phyloP scores from a whole-genome alignment of 164 flowering plant genomes.

The Paratinospora sagittata region DNA sequence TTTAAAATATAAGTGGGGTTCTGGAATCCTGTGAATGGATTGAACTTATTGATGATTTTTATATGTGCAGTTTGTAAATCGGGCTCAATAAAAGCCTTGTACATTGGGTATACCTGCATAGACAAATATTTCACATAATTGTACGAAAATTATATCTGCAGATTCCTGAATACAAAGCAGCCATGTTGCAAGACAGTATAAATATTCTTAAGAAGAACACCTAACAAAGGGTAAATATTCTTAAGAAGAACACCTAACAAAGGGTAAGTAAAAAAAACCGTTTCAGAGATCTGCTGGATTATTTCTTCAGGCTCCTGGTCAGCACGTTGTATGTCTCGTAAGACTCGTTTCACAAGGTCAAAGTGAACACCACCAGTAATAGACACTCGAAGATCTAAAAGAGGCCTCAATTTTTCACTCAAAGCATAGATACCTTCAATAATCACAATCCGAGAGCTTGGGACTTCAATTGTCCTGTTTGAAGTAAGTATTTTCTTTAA shows the following conservation, averaged over 20 bases:
- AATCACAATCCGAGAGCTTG: slow-evolving; percentile 81
- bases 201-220: slow-evolving; percentile 8
- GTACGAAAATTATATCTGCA: not conserved
- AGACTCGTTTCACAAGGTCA: slow-evolving; percentile 93
- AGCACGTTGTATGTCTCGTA: slow-evolving; percentile 95
- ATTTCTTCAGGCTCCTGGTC: slow-evolving; percentile 97
- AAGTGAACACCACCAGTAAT: slow-evolving; percentile 97
- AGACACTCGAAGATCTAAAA: slow-evolving; percentile 82
- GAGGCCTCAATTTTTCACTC: slow-evolving; percentile 78
- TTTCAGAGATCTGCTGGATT: slow-evolving; percentile 97
- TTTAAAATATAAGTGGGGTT: slow-evolving; percentile 86
- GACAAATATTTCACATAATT: not conserved
- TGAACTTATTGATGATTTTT: slow-evolving; percentile 86
- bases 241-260: slow-evolving; percentile 20
- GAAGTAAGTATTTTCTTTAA: not conserved
- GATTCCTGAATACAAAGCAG: slow-evolving; percentile 1
- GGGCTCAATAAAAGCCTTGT: slow-evolving; percentile 97
- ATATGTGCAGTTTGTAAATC: slow-evolving; percentile 92
- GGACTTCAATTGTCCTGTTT: slow-evolving; percentile 78
- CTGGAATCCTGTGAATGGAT: slow-evolving; percentile 95
- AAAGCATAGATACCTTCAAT: slow-evolving; percentile 96
- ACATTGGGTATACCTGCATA: slow-evolving; percentile 93
- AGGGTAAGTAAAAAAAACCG: slow-evolving; percentile 46
- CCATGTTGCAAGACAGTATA: not conserved
- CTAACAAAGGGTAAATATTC: too few species aligned